Conservation (phyloP, 108 stramenopile genomes). For the Asterionellopsis glacialis region DNA sequence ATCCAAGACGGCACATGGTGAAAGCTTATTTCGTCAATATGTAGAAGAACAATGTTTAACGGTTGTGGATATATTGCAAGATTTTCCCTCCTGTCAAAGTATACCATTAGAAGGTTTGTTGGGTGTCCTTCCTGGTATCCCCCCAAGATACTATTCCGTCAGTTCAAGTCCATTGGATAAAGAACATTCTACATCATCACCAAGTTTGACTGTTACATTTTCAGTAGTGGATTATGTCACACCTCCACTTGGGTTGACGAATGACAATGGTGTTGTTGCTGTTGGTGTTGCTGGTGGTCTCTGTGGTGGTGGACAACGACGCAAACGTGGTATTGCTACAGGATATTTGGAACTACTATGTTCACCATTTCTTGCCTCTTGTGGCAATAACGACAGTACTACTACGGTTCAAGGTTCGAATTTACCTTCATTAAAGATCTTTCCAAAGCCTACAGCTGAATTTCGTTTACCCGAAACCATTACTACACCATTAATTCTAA, state of each 20-base stretch:
- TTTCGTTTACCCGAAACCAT: conserved; percentile 78
- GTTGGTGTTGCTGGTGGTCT: too few species aligned
- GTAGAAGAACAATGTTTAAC: conserved; percentile 71
- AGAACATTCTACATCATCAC: neutral
- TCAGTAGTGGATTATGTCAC: conserved; percentile 89
- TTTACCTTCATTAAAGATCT: conserved; percentile 53
- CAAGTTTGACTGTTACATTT: conserved; percentile 70
- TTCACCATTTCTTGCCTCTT: conserved; percentile 37
- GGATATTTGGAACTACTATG: conserved; percentile 65
- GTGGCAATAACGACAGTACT: conserved; percentile 8
- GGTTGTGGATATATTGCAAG: conserved; percentile 72
- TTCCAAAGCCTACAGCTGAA: conserved; percentile 79
- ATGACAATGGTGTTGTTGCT: too few species aligned
- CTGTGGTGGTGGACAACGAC: conserved; percentile 25
- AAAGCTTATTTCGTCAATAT: conserved; percentile 37
- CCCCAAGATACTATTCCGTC: conserved; percentile 91
- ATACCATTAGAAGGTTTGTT: conserved; percentile 72
- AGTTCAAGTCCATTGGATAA: conserved; percentile 83
- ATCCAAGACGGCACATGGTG: conserved; percentile 29
- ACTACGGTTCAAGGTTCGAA: neutral
- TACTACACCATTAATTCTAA: conserved; percentile 79
- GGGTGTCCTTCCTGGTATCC: conserved; percentile 59
- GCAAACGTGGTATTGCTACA: conserved; percentile 76
- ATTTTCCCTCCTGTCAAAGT: conserved; percentile 80
- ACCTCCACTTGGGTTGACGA: conserved; percentile 32